Percentiles rank a stretch among this genome's conserved stretches.
These are phyloP conservation scores for Isabelozyma rhagii DNA, from an alignment of 805 yeast genomes.

Conservation along the genomic window DNA sequence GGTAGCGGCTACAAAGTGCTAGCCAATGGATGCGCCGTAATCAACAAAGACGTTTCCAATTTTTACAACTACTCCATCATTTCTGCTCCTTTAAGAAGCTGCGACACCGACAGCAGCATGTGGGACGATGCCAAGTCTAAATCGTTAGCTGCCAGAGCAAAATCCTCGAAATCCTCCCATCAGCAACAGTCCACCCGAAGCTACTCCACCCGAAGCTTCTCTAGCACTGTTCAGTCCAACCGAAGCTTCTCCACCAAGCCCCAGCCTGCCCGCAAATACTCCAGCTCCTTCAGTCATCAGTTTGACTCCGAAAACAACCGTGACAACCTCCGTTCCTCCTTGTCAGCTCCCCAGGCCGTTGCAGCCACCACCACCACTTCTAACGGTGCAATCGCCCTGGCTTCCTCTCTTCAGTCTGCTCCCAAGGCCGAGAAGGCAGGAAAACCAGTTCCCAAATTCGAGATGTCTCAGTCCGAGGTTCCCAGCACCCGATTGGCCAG, in stretches of 20 bases:
- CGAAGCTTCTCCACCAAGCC: conserved; percentile 15
- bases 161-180: not conserved
- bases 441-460: conserved; percentile 31
- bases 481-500: conserved; percentile 88
- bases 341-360: not conserved
- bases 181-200: conserved; percentile 3
- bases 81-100: conserved; percentile 15
- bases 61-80: conserved; percentile 18
- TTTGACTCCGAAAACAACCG: not conserved
- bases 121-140: conserved; percentile 15
- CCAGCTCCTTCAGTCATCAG: not conserved
- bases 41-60: conserved; percentile 14
- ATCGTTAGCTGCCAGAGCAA: conserved; percentile 5
- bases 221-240: conserved; percentile 1
- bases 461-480: conserved; percentile 64
- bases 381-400: not conserved
- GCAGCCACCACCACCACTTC: not conserved
- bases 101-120: conserved; percentile 19
- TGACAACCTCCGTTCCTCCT: not conserved
- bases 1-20: conserved; percentile 18
- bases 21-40: conserved; percentile 11
- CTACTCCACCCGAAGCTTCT: not conserved
- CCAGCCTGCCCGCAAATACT: not conserved
- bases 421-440: conserved; percentile 15
- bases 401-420: conserved; percentile 3